Evolutionary conservation across 2,329 filamentous ascomycete genomes (phyloP).

Genomic region (Emericellopsis atlantica): DNA sequence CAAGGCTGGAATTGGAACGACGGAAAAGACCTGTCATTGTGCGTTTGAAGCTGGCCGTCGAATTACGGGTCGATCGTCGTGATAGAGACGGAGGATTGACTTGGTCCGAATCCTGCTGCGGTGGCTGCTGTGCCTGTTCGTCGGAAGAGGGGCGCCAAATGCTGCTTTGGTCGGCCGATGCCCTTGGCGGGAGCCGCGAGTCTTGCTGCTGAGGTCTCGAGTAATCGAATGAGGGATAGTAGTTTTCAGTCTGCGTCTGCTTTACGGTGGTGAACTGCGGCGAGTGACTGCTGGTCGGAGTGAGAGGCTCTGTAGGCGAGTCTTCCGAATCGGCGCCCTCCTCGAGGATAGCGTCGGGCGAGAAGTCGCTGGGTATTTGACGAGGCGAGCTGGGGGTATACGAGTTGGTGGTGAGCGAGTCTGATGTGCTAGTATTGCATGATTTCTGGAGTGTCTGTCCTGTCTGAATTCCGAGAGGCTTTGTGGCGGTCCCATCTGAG

Average conservation of each 20-base stretch:
- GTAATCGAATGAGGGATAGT: neutral
- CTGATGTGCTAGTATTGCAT: constrained; percentile 8
- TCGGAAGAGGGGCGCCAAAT: neutral
- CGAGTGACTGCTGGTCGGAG: constrained; percentile 45
- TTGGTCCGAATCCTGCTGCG: neutral
- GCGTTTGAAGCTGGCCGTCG: constrained; percentile 31
- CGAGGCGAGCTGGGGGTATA: constrained; percentile 27
- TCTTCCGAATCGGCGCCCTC: constrained; percentile 51
- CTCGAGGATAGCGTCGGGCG: constrained; percentile 34
- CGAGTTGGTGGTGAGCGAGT: neutral
- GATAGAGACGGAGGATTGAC: constrained; percentile 16
- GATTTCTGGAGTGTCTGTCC: neutral
- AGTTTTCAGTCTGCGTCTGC: neutral
- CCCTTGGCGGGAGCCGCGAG: neutral
- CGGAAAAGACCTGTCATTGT: constrained; percentile 38
- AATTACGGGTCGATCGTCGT: constrained; percentile 27
- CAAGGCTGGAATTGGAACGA: constrained; percentile 22
- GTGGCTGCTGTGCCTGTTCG: neutral
- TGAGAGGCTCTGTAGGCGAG: constrained; percentile 45
- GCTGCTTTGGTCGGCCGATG: neutral
- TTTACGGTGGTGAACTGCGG: constrained; percentile 35
- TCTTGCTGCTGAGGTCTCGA: neutral
- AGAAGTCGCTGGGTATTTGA: constrained; percentile 34
- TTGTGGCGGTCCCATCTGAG: neutral
- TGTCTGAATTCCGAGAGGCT: constrained; percentile 14